phyloP scores from a whole-genome alignment of 1,284 basidiomycete species.

The Trichosporon ovoides region DNA sequence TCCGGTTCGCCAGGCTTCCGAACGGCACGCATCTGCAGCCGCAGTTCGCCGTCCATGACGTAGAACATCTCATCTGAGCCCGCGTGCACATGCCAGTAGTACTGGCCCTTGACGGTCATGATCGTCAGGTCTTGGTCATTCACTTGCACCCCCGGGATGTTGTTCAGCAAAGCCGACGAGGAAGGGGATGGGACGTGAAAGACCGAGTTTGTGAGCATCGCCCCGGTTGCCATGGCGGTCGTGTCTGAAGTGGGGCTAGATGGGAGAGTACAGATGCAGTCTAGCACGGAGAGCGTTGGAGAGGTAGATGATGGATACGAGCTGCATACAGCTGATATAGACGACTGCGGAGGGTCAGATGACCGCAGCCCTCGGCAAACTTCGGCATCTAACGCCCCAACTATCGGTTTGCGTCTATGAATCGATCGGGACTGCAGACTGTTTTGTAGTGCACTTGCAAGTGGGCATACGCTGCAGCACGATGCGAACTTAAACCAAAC shows the following conservation, averaged over 20 bases:
- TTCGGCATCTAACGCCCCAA: neutral
- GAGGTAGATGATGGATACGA: neutral
- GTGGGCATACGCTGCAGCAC: too few relatives aligned
- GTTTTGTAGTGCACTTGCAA: too few relatives aligned
- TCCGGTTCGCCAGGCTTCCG: neutral
- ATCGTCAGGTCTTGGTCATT: conserved; percentile 12
- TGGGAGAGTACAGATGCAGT: neutral
- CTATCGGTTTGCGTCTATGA: too few relatives aligned
- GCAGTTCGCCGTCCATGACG: conserved; percentile 13
- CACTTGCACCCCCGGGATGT: neutral
- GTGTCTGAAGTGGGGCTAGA: neutral
- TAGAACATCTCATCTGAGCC: conserved; percentile 12
- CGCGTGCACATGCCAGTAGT: conserved; percentile 10
- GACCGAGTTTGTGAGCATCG: conserved; percentile 1
- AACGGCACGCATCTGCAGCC: neutral
- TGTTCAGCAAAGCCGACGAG: neutral
- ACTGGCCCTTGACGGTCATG: conserved; percentile 10
- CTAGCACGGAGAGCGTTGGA: neutral
- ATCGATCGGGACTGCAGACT: too few relatives aligned
- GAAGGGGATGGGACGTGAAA: neutral
- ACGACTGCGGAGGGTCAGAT: neutral
- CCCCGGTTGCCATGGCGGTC: neutral
- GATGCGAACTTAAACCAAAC: too few relatives aligned
- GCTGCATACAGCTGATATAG: neutral
- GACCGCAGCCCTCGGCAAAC: neutral